Evolutionary conservation across 306 rosid species (phyloP).

Genomic region (Castanea mollissima): DNA sequence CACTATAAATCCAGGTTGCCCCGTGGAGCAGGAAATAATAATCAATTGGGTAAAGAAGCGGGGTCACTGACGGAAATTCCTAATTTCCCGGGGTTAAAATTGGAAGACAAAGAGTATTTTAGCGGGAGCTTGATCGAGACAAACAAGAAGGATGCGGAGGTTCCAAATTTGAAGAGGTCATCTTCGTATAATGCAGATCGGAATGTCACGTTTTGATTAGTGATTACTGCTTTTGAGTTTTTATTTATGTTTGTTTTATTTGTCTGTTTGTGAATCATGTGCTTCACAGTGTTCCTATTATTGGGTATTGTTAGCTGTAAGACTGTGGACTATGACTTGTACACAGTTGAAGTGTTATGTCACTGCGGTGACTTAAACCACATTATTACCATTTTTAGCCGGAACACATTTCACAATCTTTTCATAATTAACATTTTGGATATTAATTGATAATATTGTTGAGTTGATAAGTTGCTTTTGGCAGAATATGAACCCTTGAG

Average conservation of each 20-base stretch:
- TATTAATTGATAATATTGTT: too few species aligned
- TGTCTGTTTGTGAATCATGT: neutral
- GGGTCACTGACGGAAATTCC: constrained; percentile 48
- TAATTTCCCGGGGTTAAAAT: constrained; percentile 42
- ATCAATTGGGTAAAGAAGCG: constrained; percentile 30
- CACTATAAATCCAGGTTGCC: constrained; percentile 57
- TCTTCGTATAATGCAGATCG: constrained; percentile 90
- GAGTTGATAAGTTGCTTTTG: too few species aligned
- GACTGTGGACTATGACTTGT: constrained; percentile 40
- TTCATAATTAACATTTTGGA: too few species aligned
- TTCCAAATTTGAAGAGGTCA: constrained; percentile 67
- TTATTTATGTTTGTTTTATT: constrained; percentile 8
- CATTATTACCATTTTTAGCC: too few species aligned
- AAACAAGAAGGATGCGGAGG: constrained; percentile 31
- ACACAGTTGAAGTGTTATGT: neutral
- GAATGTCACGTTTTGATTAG: constrained; percentile 30
- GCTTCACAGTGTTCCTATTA: neutral
- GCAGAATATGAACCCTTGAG: too few species aligned
- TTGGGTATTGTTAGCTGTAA: constrained; percentile 22
- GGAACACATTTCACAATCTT: too few species aligned
- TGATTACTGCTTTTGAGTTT: neutral
- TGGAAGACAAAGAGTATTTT: constrained; percentile 92
- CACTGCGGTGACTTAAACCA: neutral
- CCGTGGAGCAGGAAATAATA: constrained; percentile 44
- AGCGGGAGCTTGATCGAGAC: constrained; percentile 92